phyloP scores from a whole-genome alignment of 176 grass and related monocot genomes.

The Echinochloa phyllopogon region DNA sequence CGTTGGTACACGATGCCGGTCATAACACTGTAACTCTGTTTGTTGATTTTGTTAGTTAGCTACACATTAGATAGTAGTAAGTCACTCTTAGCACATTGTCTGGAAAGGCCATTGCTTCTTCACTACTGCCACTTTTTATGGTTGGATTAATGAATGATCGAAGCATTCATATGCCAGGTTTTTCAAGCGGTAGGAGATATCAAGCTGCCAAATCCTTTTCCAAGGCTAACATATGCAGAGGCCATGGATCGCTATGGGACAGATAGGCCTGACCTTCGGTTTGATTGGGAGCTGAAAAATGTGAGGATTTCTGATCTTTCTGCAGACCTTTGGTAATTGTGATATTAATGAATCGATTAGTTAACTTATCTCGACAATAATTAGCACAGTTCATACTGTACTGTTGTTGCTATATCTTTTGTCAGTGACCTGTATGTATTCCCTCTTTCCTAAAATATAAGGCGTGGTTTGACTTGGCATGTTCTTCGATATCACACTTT shows the following conservation, averaged over 20 bases:
- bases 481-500: too few relatives aligned
- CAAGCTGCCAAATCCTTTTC: constrained; percentile 86
- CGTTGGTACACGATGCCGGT: too few relatives aligned
- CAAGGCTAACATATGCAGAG: constrained; percentile 81
- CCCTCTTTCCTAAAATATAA: too few relatives aligned
- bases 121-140: constrained; percentile 25
- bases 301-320: constrained; percentile 57
- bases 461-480: too few relatives aligned
- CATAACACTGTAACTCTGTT: constrained; percentile 6
- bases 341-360: constrained; percentile 8
- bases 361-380: constrained; percentile 10
- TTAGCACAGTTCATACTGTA: not conserved
- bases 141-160: constrained; percentile 38
- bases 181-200: constrained; percentile 82
- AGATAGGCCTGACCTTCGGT: constrained; percentile 95
- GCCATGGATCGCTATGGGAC: constrained; percentile 91
- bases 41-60: constrained; percentile 16
- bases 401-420: not conserved
- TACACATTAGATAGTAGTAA: constrained; percentile 30
- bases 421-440: not conserved
- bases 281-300: constrained; percentile 90
- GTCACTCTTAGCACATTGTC: constrained; percentile 13
- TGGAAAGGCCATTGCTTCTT: constrained; percentile 4
- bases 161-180: constrained; percentile 61
- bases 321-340: constrained; percentile 22